Base-by-base conservation (phyloP, 257 asterid species). In the Jacaranda mimosifolia region DNA sequence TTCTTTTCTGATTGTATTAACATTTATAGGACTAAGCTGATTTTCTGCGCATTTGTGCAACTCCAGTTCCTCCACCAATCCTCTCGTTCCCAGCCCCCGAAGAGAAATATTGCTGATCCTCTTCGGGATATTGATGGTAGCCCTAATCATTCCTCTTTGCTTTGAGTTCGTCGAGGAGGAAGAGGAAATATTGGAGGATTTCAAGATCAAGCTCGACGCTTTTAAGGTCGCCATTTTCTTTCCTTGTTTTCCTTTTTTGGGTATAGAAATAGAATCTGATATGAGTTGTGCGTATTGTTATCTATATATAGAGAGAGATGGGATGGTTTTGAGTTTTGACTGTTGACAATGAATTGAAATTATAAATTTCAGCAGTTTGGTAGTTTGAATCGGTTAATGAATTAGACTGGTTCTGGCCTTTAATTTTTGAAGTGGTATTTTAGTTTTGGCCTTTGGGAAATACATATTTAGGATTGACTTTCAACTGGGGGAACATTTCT, bases 151-250 rank as follows among this genome's bases (percentile, higher is more conserved):
- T 39, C 68, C 15, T 49, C 52, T 66, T 49, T 35, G 36, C 3
- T 36, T 63, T 26, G 56, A 9, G 71, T 11, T 19, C 32, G 57
- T 19, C 9, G 36, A 68, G 15, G 73, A 66, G 1, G 77, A 74
- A 49, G 19, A 32, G 6, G 18, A 26, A 26, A 26, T 26, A 0
- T 26, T 7, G 3, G 53, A 63, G n/a, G 83, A 67, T 4, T 67
- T 55, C 52, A 68, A 79, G 58, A 49, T 0, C 17, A 76, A 17
- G 66, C 45, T 70, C 3, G 85, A 63, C 17, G 81, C 53, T 17
- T 70, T 76, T 38, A 81, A 38, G 63, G 81, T 49, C 35, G 76
- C 68, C 85, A 81, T 80, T 59, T 70, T 63, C 7, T 9, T 70
- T 48, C 3, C 17, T 6, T 69, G 15, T 17, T 56, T 3, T 26